phyloP scores from a whole-genome alignment of 2,329 filamentous ascomycete genomes.

The Talaromyces atroroseus region DNA sequence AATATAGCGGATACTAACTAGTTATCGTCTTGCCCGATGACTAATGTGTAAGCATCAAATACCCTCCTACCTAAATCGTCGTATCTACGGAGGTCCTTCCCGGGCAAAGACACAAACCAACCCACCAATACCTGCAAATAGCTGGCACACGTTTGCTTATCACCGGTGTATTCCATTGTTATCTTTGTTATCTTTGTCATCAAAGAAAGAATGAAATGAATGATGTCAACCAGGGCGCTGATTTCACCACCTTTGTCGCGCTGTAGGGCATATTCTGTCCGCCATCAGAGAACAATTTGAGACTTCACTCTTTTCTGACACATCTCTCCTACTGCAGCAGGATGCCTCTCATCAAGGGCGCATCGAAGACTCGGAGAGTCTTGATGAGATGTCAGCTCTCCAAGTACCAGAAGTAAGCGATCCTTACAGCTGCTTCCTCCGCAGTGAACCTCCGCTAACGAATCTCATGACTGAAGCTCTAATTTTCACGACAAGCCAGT shows the following conservation, averaged over 20 bases:
- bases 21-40: background rate
- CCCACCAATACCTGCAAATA: background rate
- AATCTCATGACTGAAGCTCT: background rate
- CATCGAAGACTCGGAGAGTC: background rate
- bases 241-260: background rate
- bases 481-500: background rate
- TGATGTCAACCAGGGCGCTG: background rate
- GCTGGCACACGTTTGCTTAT: background rate
- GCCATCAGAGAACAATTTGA: background rate
- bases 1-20: background rate
- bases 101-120: background rate
- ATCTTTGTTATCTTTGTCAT: background rate
- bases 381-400: background rate
- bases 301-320: background rate
- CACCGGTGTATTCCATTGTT: background rate
- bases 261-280: background rate
- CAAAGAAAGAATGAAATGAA: background rate
- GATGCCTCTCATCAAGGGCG: slow-evolving; percentile 3
- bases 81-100: background rate
- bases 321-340: background rate
- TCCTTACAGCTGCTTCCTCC: background rate
- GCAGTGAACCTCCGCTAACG: background rate
- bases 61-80: background rate
- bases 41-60: no score
- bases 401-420: background rate